Evolutionary conservation across 2,329 filamentous ascomycete species (phyloP), one percentile per base, ranked within the genome.

Genomic region (Trichoderma arundinaceum): DNA sequence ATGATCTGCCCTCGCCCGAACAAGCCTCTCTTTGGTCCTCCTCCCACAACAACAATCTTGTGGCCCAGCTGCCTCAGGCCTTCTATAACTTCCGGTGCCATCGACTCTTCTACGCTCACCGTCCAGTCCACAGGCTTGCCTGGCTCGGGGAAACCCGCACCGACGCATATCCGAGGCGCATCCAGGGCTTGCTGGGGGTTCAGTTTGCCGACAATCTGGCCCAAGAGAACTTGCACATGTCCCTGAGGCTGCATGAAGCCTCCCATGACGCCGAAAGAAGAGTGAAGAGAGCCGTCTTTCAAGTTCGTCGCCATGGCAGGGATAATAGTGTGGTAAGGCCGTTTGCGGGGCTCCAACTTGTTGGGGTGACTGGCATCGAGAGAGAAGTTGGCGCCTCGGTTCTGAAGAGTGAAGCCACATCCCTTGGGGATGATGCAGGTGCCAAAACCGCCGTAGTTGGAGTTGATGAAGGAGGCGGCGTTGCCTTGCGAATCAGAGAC

Each of bases 181-280:
- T 99, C 95, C 0, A 98, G 84, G 2, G 94, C 93, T 66, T 92
- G 88, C 78, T 99, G 95, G 0, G 94, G 93, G 68, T 89, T 90
- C 61, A 92, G 83, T 1, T 88, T 88, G 71, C 94, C 96, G 0
- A 93, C 87, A 0, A 96, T 79, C 85, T 96, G 94, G 70, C 96
- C 96, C 1, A 98, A 82, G 9, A 99, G 80, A 0, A 97, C 93
- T 77, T 98, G 95, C 0, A 98, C 89, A 67, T 98, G 95, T 22
- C 94, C 95, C 78, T 98, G 95, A 0, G 95, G 95, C 79, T 99
- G 95, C 91, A 98, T 98, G 79, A 96, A 98, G 2, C 93, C 94
- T 60, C 95, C 95, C 95, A 98, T 98, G 67, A 98, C 94, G 61
- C 95, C 95, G 73, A 94, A 97, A 2, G 96, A 91, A 4, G 88